These are phyloP conservation scores for Endotrypanum monterogeii DNA, from an alignment of 208 protist species.

Conservation along the genomic window DNA sequence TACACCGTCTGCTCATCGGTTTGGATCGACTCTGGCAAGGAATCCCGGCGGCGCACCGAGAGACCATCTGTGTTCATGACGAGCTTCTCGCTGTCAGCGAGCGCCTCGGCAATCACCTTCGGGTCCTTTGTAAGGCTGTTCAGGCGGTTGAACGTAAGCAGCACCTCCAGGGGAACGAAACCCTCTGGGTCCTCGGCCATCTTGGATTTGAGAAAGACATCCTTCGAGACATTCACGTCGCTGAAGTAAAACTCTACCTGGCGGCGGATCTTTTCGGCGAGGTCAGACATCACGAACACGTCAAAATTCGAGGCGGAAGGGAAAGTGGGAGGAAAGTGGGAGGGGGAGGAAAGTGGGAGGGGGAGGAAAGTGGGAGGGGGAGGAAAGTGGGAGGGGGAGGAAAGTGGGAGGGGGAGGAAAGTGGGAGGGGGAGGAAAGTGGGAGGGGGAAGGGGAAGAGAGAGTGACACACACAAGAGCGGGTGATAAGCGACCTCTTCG, in stretches of 20 bases:
- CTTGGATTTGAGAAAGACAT: conserved; percentile 89
- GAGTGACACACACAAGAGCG: not conserved
- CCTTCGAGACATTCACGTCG: conserved; percentile 90
- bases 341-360: not conserved
- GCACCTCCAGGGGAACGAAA: conserved; percentile 70
- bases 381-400: not conserved
- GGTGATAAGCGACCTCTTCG: no score
- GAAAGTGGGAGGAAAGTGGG: not conserved
- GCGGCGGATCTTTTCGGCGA: conserved; percentile 52
- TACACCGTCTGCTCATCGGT: conserved; percentile 86
- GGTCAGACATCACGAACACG: conserved; percentile 29
- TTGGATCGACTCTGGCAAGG: conserved; percentile 88
- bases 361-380: not conserved
- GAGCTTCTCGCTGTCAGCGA: conserved; percentile 63
- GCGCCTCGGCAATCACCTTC: conserved; percentile 61
- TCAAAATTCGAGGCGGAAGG: not conserved
- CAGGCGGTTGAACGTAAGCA: conserved; percentile 90
- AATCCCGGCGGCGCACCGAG: conserved; percentile 74
- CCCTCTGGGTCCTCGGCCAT: conserved; percentile 88
- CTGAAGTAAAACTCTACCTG: conserved; percentile 94
- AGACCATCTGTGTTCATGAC: conserved; percentile 63
- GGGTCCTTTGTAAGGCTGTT: conserved; percentile 74
- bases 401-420: not conserved
- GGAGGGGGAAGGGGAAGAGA: not conserved
- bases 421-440: not conserved